Conservation (phyloP, 306 rosid species). For the Cicer cuneatum region DNA sequence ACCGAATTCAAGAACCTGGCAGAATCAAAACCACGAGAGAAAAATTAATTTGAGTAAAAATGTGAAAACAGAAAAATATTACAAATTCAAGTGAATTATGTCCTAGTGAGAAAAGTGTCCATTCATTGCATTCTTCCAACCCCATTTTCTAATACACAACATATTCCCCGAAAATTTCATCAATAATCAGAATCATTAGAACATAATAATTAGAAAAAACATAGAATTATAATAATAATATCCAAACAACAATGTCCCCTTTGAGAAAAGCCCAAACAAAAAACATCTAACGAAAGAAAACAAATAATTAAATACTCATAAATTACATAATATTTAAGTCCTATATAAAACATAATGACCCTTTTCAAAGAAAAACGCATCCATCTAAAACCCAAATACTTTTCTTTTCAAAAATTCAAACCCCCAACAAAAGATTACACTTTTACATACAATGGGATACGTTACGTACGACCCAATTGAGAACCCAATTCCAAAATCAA, state of each 20-base stretch:
- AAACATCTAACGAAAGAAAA: neutral
- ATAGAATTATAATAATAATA: neutral
- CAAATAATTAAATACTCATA: neutral
- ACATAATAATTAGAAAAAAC: neutral
- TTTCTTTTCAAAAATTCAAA: neutral
- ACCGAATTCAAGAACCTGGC: slow-evolving; percentile 29
- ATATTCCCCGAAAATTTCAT: neutral
- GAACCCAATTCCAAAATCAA: slow-evolving; percentile 31
- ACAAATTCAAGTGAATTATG: neutral
- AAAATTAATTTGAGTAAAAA: neutral
- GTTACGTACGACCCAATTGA: neutral
- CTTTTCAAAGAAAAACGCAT: neutral
- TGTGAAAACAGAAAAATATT: neutral
- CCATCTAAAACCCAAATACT: slow-evolving; percentile 1
- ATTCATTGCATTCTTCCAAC: slow-evolving; percentile 25
- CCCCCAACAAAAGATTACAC: neutral
- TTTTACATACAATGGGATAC: neutral
- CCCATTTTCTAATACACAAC: neutral
- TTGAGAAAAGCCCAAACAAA: neutral
- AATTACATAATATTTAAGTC: neutral
- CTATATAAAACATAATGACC: neutral
- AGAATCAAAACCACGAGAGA: slow-evolving; percentile 1
- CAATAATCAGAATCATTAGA: neutral
- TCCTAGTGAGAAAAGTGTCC: neutral
- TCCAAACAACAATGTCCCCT: neutral